Evolutionary conservation across 106 monocot genomes (phyloP).

Genomic region (Ottelia alismoides): DNA sequence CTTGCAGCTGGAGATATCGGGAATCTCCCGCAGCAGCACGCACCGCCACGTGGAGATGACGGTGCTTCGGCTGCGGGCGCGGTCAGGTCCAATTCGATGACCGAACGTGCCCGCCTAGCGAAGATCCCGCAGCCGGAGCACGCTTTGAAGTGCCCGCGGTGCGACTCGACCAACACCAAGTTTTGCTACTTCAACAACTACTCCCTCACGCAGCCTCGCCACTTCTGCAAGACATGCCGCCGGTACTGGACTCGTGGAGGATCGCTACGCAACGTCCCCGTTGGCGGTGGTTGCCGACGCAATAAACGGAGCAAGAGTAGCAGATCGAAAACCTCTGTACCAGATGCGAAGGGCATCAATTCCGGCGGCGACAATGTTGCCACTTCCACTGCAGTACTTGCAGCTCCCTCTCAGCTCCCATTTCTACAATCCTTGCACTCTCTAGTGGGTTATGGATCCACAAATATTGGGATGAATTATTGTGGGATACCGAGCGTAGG

Average conservation of each 20-base stretch:
- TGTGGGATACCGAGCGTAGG: constrained; percentile 16
- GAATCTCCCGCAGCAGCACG: not conserved
- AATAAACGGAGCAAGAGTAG: constrained; percentile 15
- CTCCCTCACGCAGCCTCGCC: constrained; percentile 11
- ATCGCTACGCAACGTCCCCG: constrained; percentile 6
- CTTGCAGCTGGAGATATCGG: not conserved
- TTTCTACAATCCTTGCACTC: constrained; percentile 28
- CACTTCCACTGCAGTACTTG: constrained; percentile 1
- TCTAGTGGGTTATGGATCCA: constrained; percentile 15
- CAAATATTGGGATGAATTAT: constrained; percentile 21
- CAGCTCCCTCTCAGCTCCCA: constrained; percentile 4
- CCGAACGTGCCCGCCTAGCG: constrained; percentile 18
- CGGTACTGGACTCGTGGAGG: constrained; percentile 11
- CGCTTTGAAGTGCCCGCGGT: constrained; percentile 5
- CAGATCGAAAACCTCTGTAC: constrained; percentile 6
- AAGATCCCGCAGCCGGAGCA: constrained; percentile 19
- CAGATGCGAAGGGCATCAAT: no score
- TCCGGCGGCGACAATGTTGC: no score
- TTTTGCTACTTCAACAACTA: constrained; percentile 14
- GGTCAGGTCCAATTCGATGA: constrained; percentile 13
- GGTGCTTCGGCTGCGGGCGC: not conserved
- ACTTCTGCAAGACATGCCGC: constrained; percentile 12
- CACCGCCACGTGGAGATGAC: not conserved
- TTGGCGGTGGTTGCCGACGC: constrained; percentile 9
- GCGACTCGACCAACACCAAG: constrained; percentile 10